A percentile compares a stretch with the other conserved stretches of the same genome.
These are phyloP conservation scores for Ogataea haglerorum DNA, from an alignment of 805 yeast genomes.

Conservation along the genomic window DNA sequence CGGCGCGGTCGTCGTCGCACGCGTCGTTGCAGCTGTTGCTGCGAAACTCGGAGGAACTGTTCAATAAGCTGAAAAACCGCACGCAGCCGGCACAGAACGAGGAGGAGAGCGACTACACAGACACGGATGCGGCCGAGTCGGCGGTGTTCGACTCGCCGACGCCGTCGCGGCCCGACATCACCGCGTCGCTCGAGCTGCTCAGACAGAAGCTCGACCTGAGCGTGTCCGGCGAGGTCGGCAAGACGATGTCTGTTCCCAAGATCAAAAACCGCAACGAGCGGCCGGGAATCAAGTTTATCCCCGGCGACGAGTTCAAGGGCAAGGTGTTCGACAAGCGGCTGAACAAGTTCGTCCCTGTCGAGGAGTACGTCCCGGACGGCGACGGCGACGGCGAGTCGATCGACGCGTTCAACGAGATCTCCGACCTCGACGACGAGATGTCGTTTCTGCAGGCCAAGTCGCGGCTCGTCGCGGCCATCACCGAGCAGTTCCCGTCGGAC, in stretches of 20 bases:
- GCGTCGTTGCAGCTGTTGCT: constrained; percentile 23
- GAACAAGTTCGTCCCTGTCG: constrained; percentile 23
- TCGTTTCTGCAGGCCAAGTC: constrained; percentile 48
- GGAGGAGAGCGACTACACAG: constrained; percentile 15
- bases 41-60: constrained; percentile 26
- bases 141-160: constrained; percentile 14
- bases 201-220: constrained; percentile 18
- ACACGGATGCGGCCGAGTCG: constrained; percentile 15
- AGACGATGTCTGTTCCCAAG: constrained; percentile 21
- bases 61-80: constrained; percentile 23
- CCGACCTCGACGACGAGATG: constrained; percentile 31
- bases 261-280: constrained; percentile 12
- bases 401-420: constrained; percentile 21
- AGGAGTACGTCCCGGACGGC: constrained; percentile 15
- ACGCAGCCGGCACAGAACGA: constrained; percentile 14
- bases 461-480: constrained; percentile 43
- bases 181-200: constrained; percentile 19
- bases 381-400: constrained; percentile 10
- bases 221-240: constrained; percentile 8
- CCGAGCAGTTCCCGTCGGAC: constrained; percentile 38
- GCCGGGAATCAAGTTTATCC: constrained; percentile 30
- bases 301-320: constrained; percentile 31
- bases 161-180: constrained; percentile 19
- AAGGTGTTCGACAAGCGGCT: constrained; percentile 29
- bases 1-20: constrained; percentile 17